Percentiles rank a stretch among this genome's conserved stretches.
Conservation (phyloP, 805 yeast species). For the Lachancea thermotolerans region DNA sequence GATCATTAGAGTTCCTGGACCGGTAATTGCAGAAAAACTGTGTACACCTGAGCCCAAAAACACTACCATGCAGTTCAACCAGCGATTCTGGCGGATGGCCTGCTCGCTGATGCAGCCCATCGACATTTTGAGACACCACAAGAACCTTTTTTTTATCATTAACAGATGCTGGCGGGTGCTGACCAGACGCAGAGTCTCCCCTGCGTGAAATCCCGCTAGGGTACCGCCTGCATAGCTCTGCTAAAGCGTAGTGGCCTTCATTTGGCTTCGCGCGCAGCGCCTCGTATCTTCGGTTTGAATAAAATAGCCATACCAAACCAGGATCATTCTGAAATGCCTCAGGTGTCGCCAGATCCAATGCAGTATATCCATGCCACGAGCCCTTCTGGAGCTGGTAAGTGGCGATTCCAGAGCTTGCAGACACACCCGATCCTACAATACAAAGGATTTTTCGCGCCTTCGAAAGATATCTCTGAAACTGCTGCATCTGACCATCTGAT, state of each 20-base stretch:
- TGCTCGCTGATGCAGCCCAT: slow-evolving; percentile 64
- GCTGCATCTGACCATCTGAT: slow-evolving; percentile 16
- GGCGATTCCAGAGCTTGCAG: slow-evolving; percentile 70
- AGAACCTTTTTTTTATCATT: slow-evolving; percentile 38
- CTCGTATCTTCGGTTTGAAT: slow-evolving; percentile 56
- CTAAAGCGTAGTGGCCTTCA: slow-evolving; percentile 62
- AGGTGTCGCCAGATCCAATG: slow-evolving; percentile 84
- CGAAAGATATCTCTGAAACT: slow-evolving; percentile 45
- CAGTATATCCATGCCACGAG: slow-evolving; percentile 67
- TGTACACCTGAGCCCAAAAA: slow-evolving; percentile 70
- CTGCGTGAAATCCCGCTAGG: slow-evolving; percentile 1
- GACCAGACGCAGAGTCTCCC: neutral
- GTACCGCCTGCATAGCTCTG: slow-evolving; percentile 37
- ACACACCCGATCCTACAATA: slow-evolving; percentile 77
- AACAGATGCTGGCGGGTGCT: slow-evolving; percentile 32
- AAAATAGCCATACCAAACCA: slow-evolving; percentile 85
- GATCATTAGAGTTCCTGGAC: slow-evolving; percentile 43
- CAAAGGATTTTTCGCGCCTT: slow-evolving; percentile 48
- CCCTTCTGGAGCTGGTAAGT: slow-evolving; percentile 71
- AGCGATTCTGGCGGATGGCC: slow-evolving; percentile 49
- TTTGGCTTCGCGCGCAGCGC: slow-evolving; percentile 70
- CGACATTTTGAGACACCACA: slow-evolving; percentile 79
- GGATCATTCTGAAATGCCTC: slow-evolving; percentile 84
- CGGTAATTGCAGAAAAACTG: slow-evolving; percentile 62
- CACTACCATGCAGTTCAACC: slow-evolving; percentile 71